Percentiles rank a stretch among this genome's conserved stretches.
Conservation (phyloP, 352 stramenopile species). For the Pythium graminicola region DNA sequence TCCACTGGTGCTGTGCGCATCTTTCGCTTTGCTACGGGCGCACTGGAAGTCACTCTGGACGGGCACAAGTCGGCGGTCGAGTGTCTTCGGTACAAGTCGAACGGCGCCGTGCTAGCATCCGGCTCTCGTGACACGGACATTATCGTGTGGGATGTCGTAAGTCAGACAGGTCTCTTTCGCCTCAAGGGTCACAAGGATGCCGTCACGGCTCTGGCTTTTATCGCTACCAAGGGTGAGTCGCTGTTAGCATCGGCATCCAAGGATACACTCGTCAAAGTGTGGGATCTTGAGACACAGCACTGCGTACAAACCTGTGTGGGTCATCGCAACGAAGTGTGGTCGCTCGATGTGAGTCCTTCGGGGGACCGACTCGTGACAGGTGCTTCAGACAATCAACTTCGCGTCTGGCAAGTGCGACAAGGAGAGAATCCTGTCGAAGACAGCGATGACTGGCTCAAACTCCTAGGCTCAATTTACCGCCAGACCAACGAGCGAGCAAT, state of each 20-base stretch:
- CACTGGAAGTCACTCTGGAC: constrained; percentile 80
- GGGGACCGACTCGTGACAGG: constrained; percentile 69
- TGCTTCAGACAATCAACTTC: constrained; percentile 77
- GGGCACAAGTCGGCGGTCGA: constrained; percentile 84
- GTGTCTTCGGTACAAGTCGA: constrained; percentile 61
- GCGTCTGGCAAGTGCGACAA: constrained; percentile 55
- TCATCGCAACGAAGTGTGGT: constrained; percentile 91
- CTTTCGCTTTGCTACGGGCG: constrained; percentile 70
- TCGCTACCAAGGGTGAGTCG: constrained; percentile 32
- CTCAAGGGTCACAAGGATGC: constrained; percentile 92
- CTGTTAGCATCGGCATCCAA: constrained; percentile 86
- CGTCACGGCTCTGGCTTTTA: constrained; percentile 86
- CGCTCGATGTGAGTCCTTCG: constrained; percentile 62
- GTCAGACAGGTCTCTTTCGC: constrained; percentile 83
- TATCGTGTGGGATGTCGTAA: constrained; percentile 92
- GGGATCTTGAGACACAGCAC: constrained; percentile 91
- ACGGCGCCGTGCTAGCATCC: constrained; percentile 75
- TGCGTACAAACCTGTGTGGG: constrained; percentile 93
- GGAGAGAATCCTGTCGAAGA: constrained; percentile 7
- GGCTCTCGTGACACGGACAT: constrained; percentile 90
- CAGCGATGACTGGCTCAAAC: constrained; percentile 42
- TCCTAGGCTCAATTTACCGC: constrained; percentile 65
- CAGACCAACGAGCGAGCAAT: constrained; percentile 71
- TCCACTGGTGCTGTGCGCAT: constrained; percentile 72
- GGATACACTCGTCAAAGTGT: constrained; percentile 93